Evolutionary conservation across 495 filamentous ascomycete genomes (phyloP), one percentile per base, ranked within the genome.

Genomic region (Cercophora newfieldiana): DNA sequence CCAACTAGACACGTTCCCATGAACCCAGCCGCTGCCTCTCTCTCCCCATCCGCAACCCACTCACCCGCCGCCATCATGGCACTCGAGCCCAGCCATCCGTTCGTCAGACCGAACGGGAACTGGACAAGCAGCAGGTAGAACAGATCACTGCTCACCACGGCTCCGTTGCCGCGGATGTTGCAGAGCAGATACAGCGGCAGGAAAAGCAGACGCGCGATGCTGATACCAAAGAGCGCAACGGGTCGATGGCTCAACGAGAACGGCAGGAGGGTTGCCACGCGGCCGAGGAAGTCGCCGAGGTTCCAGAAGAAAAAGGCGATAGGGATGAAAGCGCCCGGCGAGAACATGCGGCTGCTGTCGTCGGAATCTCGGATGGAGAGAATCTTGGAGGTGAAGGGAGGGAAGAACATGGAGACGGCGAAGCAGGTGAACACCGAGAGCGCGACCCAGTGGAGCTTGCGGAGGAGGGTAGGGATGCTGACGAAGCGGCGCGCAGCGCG

Each of bases 241-340:
- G 94, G 93, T 10, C 84, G 83, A 14, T 85, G 81, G 0, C 82
- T 79, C 51, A 94, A 79, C 14, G 85, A 85, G 0, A 78, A 75
- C 7, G 90, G 87, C 10, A 90, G 74, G 7, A 88, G 81, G 16
- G 92, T 89, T 0, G 85, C 49, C n/a, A 95, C 79, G 1, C 96
- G 84, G 0, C 94, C 94, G 8, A 83, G 29, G 4, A 98, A 80
- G 73, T 99, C 95, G 37, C 95, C 95, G 6, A 88, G 69, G 69
- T 98, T 99, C 95, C 95, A 99, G 69, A 97, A 84, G 29, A 99
- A 85, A 78, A 98, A 97, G 8, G 83, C 91, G 3, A 97, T 81
- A 1, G 95, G 94, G 58, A 97, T 92, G 77, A 98, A 99, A 33
- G 87, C 86, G 3, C 88, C 79, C 0, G 89, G 86, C 28, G 86